Percentiles rank a stretch among this genome's conserved stretches.
phyloP scores from a whole-genome alignment of 2,329 filamentous ascomycete genomes.

The Mycosphaerella arachidis region DNA sequence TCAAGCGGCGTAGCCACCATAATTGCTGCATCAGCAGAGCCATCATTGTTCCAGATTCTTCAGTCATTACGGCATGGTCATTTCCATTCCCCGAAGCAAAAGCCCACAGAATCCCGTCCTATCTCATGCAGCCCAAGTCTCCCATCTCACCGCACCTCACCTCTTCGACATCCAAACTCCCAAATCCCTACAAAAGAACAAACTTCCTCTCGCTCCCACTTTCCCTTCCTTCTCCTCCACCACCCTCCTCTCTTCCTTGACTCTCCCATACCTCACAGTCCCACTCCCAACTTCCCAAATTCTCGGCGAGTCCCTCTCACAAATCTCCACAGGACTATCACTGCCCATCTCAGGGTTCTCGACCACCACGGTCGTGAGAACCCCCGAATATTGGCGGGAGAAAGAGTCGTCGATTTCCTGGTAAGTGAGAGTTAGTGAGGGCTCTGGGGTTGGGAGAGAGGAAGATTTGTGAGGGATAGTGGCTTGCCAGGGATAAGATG shows the following conservation, averaged over 20 bases:
- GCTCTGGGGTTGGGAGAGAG: not conserved
- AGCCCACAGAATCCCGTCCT: not conserved
- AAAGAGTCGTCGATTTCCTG: conserved; percentile 24
- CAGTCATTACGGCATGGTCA: too few relatives aligned
- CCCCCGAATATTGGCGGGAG: conserved; percentile 22
- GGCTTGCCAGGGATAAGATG: too few relatives aligned
- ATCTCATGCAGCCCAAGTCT: not conserved
- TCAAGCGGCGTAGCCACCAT: too few relatives aligned
- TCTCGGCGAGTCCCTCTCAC: conserved; percentile 11
- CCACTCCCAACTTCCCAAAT: conserved; percentile 24
- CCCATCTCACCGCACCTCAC: not conserved
- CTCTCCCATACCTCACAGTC: conserved; percentile 4
- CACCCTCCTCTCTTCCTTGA: not conserved
- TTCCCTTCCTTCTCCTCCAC: not conserved
- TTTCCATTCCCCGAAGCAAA: too few relatives aligned
- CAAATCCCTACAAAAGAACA: conserved; percentile 26
- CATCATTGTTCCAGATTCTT: too few relatives aligned
- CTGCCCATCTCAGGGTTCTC: conserved; percentile 29
- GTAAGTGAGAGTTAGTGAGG: not conserved
- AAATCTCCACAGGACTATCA: conserved; percentile 26
- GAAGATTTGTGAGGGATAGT: not conserved
- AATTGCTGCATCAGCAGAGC: too few relatives aligned
- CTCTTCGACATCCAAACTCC: conserved; percentile 26
- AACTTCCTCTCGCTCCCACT: conserved; percentile 16
- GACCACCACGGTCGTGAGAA: conserved; percentile 11